phyloP scores from a whole-genome alignment of 2,329 filamentous ascomycete genomes.

The Hypoxylon sp. region DNA sequence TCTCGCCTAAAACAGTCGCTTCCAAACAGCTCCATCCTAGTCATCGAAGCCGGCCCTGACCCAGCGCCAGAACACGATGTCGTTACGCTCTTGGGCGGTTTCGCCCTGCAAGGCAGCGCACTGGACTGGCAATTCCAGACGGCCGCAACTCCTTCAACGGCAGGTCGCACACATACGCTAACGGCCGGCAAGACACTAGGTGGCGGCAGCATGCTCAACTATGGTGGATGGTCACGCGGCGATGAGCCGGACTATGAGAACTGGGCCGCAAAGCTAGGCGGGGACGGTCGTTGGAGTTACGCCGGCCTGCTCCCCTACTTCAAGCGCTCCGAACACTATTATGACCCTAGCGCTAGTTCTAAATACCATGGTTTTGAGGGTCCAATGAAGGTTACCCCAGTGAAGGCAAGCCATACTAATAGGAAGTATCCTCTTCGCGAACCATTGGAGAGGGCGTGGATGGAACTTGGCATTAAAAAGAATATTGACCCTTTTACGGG shows the following conservation, averaged over 20 bases:
- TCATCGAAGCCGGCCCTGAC: constrained; percentile 26
- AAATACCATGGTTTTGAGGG: constrained; percentile 58
- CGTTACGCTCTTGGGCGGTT: constrained; percentile 16
- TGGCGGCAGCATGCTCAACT: constrained; percentile 30
- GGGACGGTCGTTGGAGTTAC: constrained; percentile 62
- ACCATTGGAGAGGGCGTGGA: constrained; percentile 56
- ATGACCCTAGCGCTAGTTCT: constrained; percentile 46
- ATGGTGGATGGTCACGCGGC: constrained; percentile 61
- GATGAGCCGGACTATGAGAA: constrained; percentile 62
- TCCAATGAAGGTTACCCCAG: constrained; percentile 54
- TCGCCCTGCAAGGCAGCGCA: constrained; percentile 20
- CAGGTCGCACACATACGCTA: constrained; percentile 10
- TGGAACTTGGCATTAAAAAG: constrained; percentile 55
- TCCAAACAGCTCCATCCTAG: constrained; percentile 14
- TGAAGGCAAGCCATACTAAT: constrained; percentile 45
- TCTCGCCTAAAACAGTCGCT: constrained; percentile 14
- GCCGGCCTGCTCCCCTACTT: constrained; percentile 62
- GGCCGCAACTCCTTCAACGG: constrained; percentile 16
- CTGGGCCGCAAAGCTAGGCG: constrained; percentile 55
- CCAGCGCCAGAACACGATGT: constrained; percentile 19
- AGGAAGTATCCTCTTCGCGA: constrained; percentile 58
- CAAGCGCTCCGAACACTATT: constrained; percentile 56
- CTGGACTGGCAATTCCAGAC: constrained; percentile 29
- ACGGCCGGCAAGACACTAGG: constrained; percentile 29
- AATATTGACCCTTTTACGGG: constrained; percentile 21